A percentile compares a stretch with the other conserved stretches of the same genome.
phyloP scores from a whole-genome alignment of 2,329 filamentous ascomycete genomes.

The Tolypocladium ovalisporum region DNA sequence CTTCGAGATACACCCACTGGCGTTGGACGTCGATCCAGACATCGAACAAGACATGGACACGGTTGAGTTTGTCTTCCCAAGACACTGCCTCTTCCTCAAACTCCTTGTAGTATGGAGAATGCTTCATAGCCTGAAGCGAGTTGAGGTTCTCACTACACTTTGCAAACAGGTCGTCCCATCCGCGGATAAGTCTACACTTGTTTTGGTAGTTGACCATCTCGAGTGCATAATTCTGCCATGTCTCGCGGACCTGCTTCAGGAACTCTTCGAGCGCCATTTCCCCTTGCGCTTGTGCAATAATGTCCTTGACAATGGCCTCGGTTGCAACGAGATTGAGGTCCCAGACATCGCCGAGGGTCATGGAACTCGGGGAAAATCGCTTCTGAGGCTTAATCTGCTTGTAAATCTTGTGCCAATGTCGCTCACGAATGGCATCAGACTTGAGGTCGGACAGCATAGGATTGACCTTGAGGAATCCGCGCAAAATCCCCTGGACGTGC shows the following conservation, averaged over 20 bases:
- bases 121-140: slow-evolving; percentile 95
- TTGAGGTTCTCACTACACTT: slow-evolving; percentile 98
- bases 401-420: slow-evolving; percentile 97
- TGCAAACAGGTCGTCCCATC: slow-evolving; percentile 95
- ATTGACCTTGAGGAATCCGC: slow-evolving; percentile 85
- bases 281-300: slow-evolving; percentile 90
- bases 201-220: slow-evolving; percentile 97
- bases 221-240: slow-evolving; percentile 89
- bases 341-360: slow-evolving; percentile 98
- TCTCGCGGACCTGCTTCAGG: slow-evolving; percentile 89
- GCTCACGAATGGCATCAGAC: slow-evolving; percentile 89
- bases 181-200: slow-evolving; percentile 92
- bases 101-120: slow-evolving; percentile 98
- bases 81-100: slow-evolving; percentile 94
- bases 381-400: slow-evolving; percentile 88
- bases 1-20: slow-evolving; percentile 98
- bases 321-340: slow-evolving; percentile 84
- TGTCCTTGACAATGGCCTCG: slow-evolving; percentile 79
- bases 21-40: slow-evolving; percentile 99
- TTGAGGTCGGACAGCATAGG: slow-evolving; percentile 80
- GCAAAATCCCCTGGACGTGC: slow-evolving; percentile 85
- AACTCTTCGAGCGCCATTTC: slow-evolving; percentile 99
- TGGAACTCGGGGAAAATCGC: slow-evolving; percentile 84
- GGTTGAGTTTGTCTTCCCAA: slow-evolving; percentile 97
- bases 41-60: slow-evolving; percentile 94